phyloP scores from a whole-genome alignment of 1,284 basidiomycete species.

The Cutaneotrichosporon curvatum region DNA sequence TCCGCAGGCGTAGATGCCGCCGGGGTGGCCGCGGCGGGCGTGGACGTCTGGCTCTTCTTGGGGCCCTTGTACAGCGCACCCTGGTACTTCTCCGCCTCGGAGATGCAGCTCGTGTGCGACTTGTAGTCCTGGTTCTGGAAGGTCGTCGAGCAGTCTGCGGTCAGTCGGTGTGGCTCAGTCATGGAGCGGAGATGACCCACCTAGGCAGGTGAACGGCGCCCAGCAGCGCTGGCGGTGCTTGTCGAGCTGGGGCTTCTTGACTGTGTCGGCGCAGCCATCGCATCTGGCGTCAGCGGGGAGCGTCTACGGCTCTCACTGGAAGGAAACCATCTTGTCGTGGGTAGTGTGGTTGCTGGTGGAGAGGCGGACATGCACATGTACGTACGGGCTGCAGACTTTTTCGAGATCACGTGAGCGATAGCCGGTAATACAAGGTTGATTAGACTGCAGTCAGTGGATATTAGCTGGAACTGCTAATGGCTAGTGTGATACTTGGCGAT shows the following conservation, averaged over 20 bases:
- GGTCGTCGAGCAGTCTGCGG: constrained; percentile 66
- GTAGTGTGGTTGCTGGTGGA: background rate
- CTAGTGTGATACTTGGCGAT: no score
- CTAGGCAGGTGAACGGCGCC: constrained; percentile 70
- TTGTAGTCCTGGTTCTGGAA: constrained; percentile 72
- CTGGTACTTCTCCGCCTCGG: constrained; percentile 87
- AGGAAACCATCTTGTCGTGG: constrained; percentile 53
- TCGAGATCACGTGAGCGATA: background rate
- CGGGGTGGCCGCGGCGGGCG: constrained; percentile 15
- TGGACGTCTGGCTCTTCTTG: constrained; percentile 1
- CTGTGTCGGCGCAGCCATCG: constrained; percentile 66
- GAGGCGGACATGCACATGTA: background rate
- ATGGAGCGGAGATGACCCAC: constrained; percentile 19
- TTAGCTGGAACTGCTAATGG: background rate
- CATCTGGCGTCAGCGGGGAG: constrained; percentile 45
- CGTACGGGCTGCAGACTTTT: constrained; percentile 1
- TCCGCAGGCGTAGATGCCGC: constrained; percentile 14
- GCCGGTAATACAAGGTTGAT: background rate
- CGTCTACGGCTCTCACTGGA: constrained; percentile 48
- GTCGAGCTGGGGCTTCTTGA: constrained; percentile 79
- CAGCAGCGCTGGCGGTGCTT: constrained; percentile 47
- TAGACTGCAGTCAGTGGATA: background rate
- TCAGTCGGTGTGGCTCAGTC: no score
- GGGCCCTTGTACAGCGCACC: constrained; percentile 69
- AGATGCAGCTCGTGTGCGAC: constrained; percentile 71